Evolutionary conservation across 2,329 filamentous ascomycete species (phyloP).

Genomic region (Fusarium beomiforme): DNA sequence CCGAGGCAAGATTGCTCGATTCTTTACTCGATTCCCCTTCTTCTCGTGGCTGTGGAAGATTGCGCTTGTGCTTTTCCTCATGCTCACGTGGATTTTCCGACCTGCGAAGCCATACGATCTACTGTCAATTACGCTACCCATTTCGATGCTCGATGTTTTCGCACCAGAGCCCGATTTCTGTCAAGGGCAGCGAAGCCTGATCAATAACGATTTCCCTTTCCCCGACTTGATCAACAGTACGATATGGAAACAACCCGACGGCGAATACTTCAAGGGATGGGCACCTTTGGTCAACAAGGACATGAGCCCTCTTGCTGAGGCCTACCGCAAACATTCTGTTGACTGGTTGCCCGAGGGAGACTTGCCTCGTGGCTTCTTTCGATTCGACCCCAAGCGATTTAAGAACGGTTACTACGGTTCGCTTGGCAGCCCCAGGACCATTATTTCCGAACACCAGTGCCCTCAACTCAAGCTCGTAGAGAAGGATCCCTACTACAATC

Average conservation of each 20-base stretch:
- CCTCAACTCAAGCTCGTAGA: slow-evolving; percentile 17
- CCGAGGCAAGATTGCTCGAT: slow-evolving; percentile 9
- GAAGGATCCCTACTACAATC: slow-evolving; percentile 50
- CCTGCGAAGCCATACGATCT: slow-evolving; percentile 47
- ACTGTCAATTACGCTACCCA: slow-evolving; percentile 47
- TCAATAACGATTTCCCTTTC: slow-evolving; percentile 45
- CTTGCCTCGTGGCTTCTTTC: slow-evolving; percentile 44
- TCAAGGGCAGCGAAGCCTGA: slow-evolving; percentile 34
- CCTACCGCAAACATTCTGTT: slow-evolving; percentile 41
- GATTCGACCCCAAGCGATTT: slow-evolving; percentile 44
- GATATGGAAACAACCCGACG: slow-evolving; percentile 41
- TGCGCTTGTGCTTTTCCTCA: slow-evolving; percentile 33
- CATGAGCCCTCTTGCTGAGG: slow-evolving; percentile 34
- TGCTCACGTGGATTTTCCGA: slow-evolving; percentile 37
- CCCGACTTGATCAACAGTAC: slow-evolving; percentile 41
- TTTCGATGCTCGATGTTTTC: slow-evolving; percentile 46
- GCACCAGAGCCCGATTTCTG: slow-evolving; percentile 41
- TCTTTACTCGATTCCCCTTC: slow-evolving; percentile 18
- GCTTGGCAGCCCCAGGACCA: not conserved
- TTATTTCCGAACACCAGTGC: slow-evolving; percentile 23
- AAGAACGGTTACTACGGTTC: slow-evolving; percentile 33
- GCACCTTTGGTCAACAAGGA: slow-evolving; percentile 37
- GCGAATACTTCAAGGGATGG: slow-evolving; percentile 49
- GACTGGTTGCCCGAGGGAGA: slow-evolving; percentile 44
- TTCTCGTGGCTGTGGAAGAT: slow-evolving; percentile 31